Conservation (phyloP, 306 rosid species). For the Quercus agrifolia region DNA sequence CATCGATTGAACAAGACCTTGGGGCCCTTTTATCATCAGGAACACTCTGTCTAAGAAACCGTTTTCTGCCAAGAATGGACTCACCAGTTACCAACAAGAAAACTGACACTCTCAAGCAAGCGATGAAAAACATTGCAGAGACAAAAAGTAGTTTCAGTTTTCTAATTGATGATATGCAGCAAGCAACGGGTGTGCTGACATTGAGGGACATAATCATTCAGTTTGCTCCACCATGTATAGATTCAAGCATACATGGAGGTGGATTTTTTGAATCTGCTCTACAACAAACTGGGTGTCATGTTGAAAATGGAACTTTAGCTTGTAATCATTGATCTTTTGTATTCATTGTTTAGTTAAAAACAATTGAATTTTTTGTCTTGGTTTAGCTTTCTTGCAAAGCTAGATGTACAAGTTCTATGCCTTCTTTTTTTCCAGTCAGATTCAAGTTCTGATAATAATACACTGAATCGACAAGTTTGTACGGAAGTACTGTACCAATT, state of each 20-base stretch:
- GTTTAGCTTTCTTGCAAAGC: neutral
- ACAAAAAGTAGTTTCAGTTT: constrained; percentile 47
- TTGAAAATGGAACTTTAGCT: constrained; percentile 39
- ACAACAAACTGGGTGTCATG: constrained; percentile 65
- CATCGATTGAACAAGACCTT: constrained; percentile 15
- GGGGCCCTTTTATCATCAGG: constrained; percentile 23
- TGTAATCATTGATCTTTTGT: constrained; percentile 25
- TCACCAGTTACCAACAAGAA: constrained; percentile 43
- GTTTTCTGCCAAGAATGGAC: constrained; percentile 44
- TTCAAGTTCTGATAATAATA: too few species aligned
- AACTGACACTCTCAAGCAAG: constrained; percentile 48
- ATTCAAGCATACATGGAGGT: constrained; percentile 53
- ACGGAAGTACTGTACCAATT: neutral
- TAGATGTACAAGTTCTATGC: neutral
- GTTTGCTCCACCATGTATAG: constrained; percentile 64
- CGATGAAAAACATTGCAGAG: constrained; percentile 39
- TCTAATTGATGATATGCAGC: constrained; percentile 40
- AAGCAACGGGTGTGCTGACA: constrained; percentile 46
- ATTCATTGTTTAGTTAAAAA: neutral
- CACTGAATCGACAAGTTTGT: too few species aligned
- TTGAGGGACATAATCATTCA: constrained; percentile 48
- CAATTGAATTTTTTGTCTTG: neutral
- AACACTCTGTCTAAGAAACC: constrained; percentile 30
- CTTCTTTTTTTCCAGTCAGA: too few species aligned
- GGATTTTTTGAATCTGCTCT: constrained; percentile 67